Base-by-base conservation (phyloP, 306 rosid species). In the Pyrus betulifolia region DNA sequence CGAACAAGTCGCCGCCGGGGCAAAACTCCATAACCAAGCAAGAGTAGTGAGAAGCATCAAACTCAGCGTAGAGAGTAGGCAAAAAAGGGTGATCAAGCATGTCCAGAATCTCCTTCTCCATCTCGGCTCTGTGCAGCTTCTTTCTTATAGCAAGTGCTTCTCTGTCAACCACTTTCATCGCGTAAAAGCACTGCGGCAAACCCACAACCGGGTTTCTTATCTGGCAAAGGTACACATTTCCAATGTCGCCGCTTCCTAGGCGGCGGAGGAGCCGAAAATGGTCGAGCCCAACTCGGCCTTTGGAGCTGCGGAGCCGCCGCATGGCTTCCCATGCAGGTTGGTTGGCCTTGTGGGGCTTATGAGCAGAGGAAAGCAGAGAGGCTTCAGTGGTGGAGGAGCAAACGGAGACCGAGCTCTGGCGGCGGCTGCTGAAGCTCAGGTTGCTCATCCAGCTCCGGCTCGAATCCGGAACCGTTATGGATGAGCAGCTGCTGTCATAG, bases 21-120 rank as follows among this genome's bases (percentile, higher is more conserved):
- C 99, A 95, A 71, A 95, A 95, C 91, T 95, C 99, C 99, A 95
- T 95, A 23, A 95, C 90, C 76, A 95, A 77, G 77, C 99, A 95
- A 58, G 99, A 95, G 67, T 95, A 95, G 70, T 95, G 99, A 74
- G 97, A 90, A 66, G 99, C 97, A 0, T 95, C 99, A 75, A 95
- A 95, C 19, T 90, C 86, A 0, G 97, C 93, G 42, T 95, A 95
- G 8, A 95, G 78, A 33, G 99, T 95, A 0, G 99, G 99, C 82
- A 95, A 74, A 66, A 95, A 95, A 0, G 99, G 99, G 42, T 95
- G 99, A 82, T 95, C 99, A 74, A 95, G 93, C 90, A 92, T 82
- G 21, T 83, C 83, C 25, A 95, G 49, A 73, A 95, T 95, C 85
- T 90, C 92, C 79, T 86, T 95, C 86, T 95, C 99, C 99, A 87